Base-by-base conservation (phyloP, 352 stramenopile species). In the Saprolegnia parasitica region DNA sequence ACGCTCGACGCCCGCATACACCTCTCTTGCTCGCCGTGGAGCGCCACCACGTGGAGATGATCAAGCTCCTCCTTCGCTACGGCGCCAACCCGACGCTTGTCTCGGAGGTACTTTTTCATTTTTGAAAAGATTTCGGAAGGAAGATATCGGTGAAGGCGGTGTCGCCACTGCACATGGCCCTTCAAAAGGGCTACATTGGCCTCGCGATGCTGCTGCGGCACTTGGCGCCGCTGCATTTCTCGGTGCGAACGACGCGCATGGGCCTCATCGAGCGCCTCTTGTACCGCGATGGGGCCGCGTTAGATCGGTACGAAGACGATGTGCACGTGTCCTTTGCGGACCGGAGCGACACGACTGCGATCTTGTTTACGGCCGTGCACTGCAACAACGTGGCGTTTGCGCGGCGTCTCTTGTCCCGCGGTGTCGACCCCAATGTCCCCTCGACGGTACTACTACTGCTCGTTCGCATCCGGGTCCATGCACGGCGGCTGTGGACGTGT, bases 341-440 rank as follows among this genome's bases (percentile, higher is more conserved):
- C 35, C 24, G 52, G 13, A 26, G 13, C 13, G 52, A 60, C 35
- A 60, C 52, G 24, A 24, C 13, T 1, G 52, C 52, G 35, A 4
- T 60, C 11, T 24, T 60, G 13, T 60, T 60, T n/a, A 60, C 52
- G 3, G 52, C 52, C 4, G 52, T 60, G 24, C 52, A 60, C 35
- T 60, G 52, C 52, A 60, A 60, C 52, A 60, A 60, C 52, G 13
- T 60, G 13, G 35, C 16, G 9, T 60, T 60, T 24, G 52, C 20
- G 11, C 52, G 35, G 4, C 24, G 52, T 4, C 52, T 60, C 11
- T 24, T 60, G 13, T 60, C 52, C 13, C 24, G 52, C 24, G 52
- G 52, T 9, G 52, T 60, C 52, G 52, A 60, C 35, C 52, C 52
- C 52, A 60, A 60, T 9, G 52, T 60, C 52, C 4, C 52, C 35